Base-by-base conservation (phyloP, 2,329 filamentous ascomycete species). In the Fusarium luffae region DNA sequence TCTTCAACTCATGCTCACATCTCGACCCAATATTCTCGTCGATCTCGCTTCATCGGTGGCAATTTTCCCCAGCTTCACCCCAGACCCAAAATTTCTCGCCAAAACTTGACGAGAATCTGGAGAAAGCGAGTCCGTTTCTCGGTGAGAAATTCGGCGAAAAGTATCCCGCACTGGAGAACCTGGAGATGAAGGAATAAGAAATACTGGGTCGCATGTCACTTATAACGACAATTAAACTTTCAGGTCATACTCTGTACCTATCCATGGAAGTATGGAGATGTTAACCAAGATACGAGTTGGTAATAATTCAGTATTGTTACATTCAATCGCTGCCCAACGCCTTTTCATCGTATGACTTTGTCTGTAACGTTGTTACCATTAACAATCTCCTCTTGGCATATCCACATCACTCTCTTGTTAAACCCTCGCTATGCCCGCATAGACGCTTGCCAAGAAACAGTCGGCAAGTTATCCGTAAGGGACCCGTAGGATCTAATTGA, bases 371-470 rank as follows among this genome's bases (percentile, higher is more conserved):
- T 27, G 25, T 27, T 27, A 27, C 9, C 25, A 27, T 27, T 51
- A 10, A 27, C 18, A 41, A 52, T 21, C 23, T 18, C 9, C 23
- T 50, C 52, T 65, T 59, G 62, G 54, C 60, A 8, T 28, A 23
- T 41, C 30, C 42, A 50, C 59, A n/a, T 7, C 3, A 16, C 16
- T 43, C 19, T 18, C 41, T 42, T 43, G 13, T 23, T 48, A 66
- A 60, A 66, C 54, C 63, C 63, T 66, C 63, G 23, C 30, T 66
- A 66, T 54, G 47, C 37, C 63, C 63, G 62, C 34, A 6, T 60
- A 66, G 32, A 54, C 63, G 54, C 63, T 66, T 62, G 63, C 63
- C 63, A 66, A 66, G 63, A 42, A 10, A 11, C 18, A 41, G 23
- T 34, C 49, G 49, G 49, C 49, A 52, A 52, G 13, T 52, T 52